A percentile compares a stretch with the other conserved stretches of the same genome.
phyloP scores from a whole-genome alignment of 768 basidiomycete species.

The Boletus tomentosulus region DNA sequence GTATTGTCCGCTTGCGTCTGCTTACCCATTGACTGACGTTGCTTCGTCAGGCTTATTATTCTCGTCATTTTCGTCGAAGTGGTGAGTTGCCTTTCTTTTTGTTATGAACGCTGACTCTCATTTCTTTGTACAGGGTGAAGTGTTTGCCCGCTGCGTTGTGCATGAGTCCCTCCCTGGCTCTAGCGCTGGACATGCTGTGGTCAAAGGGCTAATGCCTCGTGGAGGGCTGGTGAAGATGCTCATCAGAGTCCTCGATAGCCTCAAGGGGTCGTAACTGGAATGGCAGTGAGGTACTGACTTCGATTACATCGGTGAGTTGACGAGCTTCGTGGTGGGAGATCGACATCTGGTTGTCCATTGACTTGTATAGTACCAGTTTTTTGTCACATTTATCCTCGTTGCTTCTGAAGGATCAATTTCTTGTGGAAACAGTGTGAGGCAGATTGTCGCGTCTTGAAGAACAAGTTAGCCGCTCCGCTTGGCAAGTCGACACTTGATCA shows the following conservation, averaged over 20 bases:
- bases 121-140: constrained; percentile 56
- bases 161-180: constrained; percentile 34
- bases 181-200: constrained; percentile 1
- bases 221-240: constrained; percentile 23
- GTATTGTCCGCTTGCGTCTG: constrained; percentile 40
- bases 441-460: background rate
- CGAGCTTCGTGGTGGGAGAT: background rate
- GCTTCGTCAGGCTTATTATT: constrained; percentile 70
- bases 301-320: background rate
- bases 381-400: background rate
- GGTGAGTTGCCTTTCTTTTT: constrained; percentile 37
- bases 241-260: constrained; percentile 13
- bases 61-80: constrained; percentile 86
- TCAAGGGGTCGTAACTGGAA: constrained; percentile 7
- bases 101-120: background rate
- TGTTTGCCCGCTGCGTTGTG: constrained; percentile 70
- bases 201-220: constrained; percentile 19
- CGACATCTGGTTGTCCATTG: background rate
- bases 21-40: constrained; percentile 34
- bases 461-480: background rate
- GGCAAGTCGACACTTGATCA: background rate
- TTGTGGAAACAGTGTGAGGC: background rate
- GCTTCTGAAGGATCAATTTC: background rate
- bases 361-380: background rate
- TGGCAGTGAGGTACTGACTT: background rate